phyloP scores from a whole-genome alignment of 352 stramenopile genomes.

The Phytophthora fragariae region DNA sequence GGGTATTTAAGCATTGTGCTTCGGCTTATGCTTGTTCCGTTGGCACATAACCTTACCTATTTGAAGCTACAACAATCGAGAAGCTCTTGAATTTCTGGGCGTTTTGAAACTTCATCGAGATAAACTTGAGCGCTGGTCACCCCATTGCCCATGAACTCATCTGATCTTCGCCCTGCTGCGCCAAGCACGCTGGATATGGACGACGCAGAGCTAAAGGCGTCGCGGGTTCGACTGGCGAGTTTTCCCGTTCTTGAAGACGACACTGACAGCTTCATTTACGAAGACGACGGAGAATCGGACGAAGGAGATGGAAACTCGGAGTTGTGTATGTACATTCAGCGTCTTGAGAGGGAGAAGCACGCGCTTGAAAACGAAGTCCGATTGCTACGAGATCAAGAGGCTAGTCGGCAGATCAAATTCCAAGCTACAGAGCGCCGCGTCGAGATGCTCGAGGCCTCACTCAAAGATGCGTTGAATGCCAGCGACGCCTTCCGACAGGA shows the following conservation, averaged over 20 bases:
- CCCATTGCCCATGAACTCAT: conserved; percentile 27
- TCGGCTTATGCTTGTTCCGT: neutral
- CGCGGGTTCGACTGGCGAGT: conserved; percentile 23
- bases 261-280: conserved; percentile 39
- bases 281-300: conserved; percentile 40
- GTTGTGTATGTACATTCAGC: conserved; percentile 61
- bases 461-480: conserved; percentile 38
- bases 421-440: conserved; percentile 37
- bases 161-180: conserved; percentile 14
- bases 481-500: conserved; percentile 40
- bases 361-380: conserved; percentile 55
- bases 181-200: conserved; percentile 23
- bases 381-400: conserved; percentile 46
- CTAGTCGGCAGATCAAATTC: conserved; percentile 45
- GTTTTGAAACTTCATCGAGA: conserved; percentile 30
- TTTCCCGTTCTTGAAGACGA: conserved; percentile 40
- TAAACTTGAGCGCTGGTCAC: neutral
- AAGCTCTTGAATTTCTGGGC: neutral
- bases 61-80: conserved; percentile 17
- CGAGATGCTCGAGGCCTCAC: conserved; percentile 48
- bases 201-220: conserved; percentile 19
- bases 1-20: conserved; percentile 6
- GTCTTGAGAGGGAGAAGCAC: conserved; percentile 55
- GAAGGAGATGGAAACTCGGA: conserved; percentile 40
- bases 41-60: conserved; percentile 15